Evolutionary conservation across 2,329 filamentous ascomycete species (phyloP), one percentile per base, ranked within the genome.

Genomic region (Aaosphaeria arxii): DNA sequence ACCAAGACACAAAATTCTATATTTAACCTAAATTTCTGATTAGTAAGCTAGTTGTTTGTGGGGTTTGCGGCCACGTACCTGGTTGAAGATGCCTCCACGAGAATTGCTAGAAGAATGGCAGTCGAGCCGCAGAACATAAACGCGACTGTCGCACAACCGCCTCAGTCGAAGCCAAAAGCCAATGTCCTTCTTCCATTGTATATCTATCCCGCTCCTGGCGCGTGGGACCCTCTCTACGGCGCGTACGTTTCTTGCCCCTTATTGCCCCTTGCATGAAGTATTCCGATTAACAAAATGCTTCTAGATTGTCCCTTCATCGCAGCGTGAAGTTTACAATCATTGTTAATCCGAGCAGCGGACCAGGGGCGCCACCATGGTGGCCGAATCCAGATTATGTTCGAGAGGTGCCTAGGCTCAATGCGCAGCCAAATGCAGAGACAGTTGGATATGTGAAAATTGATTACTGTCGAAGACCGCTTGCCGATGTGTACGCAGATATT

Each of bases 381-480:
- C 73, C 73, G 5, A 73, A 75, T 58, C 62, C 58, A 33, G 73
- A 74, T 57, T 75, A 75, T 55, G 69, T 67, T 6, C 62, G 62
- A 4, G 72, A 73, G 48, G 63, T 75, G 17, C 66, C 70, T 11
- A 63, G 56, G 31, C 59, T 75, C 31, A 63, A 63, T 30, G 53
- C 61, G 6, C 63, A 67, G 43, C 56, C 72, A 47, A 80, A 81
- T 59, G 73, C 74, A 31, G 64, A 68, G 7, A 68, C 77, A 11
- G 54, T 80, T 30, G 74, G 71, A 1, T 77, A 77, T 56, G 76
- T 80, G 55, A 62, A 76, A 11, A 74, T 71, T 17, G 75, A 73
- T 7, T 81, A 78, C 52, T 64, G 64, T 5, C 60, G 32, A 31
- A 45, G 47, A 39, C 33, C 43, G 29, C 17, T 56, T 11, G 45